Percentiles rank a stretch among this genome's conserved stretches.
phyloP scores from a whole-genome alignment of 768 basidiomycete genomes.

The Macrolepiota dolichaula region DNA sequence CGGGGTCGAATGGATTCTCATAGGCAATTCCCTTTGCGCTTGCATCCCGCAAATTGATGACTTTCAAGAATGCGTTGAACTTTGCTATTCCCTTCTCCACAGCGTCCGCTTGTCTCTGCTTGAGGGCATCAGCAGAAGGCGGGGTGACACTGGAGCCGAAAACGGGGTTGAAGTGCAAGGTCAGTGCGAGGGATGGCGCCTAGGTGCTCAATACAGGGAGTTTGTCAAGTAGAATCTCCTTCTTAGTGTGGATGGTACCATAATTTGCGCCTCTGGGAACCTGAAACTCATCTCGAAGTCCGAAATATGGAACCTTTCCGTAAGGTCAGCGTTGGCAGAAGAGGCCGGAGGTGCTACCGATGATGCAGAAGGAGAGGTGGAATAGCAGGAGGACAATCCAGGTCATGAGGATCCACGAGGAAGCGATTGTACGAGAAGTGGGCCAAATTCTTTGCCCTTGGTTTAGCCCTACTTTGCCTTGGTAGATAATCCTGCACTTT shows the following conservation, averaged over 20 bases:
- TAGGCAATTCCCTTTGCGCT: constrained; percentile 82
- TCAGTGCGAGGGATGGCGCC: constrained; percentile 1
- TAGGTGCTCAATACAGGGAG: constrained; percentile 60
- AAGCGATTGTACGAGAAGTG: constrained; percentile 88
- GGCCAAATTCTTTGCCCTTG: constrained; percentile 87
- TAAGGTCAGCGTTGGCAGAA: constrained; percentile 11
- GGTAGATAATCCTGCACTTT: constrained; percentile 44
- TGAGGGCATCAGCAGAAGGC: neutral
- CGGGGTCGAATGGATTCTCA: constrained; percentile 72
- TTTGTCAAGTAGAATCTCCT: constrained; percentile 73
- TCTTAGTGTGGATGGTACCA: constrained; percentile 67
- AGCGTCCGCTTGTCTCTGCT: constrained; percentile 9
- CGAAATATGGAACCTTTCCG: constrained; percentile 48
- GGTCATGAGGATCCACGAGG: constrained; percentile 53
- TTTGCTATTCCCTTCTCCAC: constrained; percentile 35
- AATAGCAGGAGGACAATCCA: constrained; percentile 25
- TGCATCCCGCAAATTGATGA: constrained; percentile 81
- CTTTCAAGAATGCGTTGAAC: constrained; percentile 55
- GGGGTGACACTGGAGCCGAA: constrained; percentile 13
- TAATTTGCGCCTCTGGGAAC: constrained; percentile 58
- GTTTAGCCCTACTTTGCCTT: constrained; percentile 85
- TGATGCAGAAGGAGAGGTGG: constrained; percentile 22
- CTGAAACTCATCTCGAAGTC: constrained; percentile 81
- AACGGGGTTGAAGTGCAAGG: too few relatives aligned
- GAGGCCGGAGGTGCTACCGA: constrained; percentile 22